Conservation (phyloP, 352 stramenopile species). For the Globisporangium radiosum region DNA sequence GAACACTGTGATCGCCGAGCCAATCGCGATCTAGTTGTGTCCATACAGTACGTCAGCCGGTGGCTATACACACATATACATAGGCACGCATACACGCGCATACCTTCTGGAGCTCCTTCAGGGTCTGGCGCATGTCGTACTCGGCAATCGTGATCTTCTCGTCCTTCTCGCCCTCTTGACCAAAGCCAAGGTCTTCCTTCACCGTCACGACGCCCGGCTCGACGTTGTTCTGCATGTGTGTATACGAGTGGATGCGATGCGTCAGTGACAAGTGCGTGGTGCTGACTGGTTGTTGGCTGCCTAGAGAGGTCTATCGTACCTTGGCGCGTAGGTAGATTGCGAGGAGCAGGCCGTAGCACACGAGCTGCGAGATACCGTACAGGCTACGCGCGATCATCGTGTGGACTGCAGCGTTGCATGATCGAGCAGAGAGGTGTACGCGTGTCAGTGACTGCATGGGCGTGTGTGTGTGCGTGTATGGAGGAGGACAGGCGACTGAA, state of each 20-base stretch:
- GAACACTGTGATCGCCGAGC: conserved; percentile 55
- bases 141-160: conserved; percentile 82
- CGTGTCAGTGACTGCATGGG: not conserved
- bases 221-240: conserved; percentile 55
- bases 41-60: not conserved
- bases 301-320: conserved; percentile 12
- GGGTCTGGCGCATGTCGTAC: conserved; percentile 66
- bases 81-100: not conserved
- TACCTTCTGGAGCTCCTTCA: conserved; percentile 71
- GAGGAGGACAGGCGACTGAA: too few species aligned
- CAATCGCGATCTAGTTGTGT: conserved; percentile 42
- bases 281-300: too few species aligned
- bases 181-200: conserved; percentile 77
- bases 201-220: conserved; percentile 62
- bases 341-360: conserved; percentile 52
- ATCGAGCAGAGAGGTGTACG: conserved; percentile 3
- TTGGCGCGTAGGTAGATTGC: conserved; percentile 60
- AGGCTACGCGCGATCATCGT: conserved; percentile 38
- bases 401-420: conserved; percentile 36
- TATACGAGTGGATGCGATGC: not conserved
- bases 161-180: conserved; percentile 58
- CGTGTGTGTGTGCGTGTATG: too few species aligned
- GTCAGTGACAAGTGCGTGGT: not conserved
- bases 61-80: not conserved
- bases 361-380: conserved; percentile 59